A percentile compares a stretch with the other conserved stretches of the same genome.
These are phyloP conservation scores for Neopestalotiopsis sp. DNA, from an alignment of 2,329 filamentous ascomycete species.

Conservation along the genomic window DNA sequence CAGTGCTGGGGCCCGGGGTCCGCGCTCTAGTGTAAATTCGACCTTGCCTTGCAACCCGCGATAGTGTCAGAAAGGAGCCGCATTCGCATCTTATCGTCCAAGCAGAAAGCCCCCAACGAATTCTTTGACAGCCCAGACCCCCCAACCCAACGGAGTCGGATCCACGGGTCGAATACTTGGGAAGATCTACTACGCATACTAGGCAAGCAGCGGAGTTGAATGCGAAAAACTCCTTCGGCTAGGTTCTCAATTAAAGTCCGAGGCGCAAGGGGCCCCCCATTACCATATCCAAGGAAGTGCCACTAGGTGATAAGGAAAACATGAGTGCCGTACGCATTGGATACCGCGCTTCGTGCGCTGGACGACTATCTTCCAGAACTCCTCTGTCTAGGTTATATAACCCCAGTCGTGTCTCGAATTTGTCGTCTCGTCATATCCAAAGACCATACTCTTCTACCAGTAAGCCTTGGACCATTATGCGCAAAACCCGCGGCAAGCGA, in stretches of 20 bases:
- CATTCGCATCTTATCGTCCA: neutral
- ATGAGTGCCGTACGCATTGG: constrained; percentile 12
- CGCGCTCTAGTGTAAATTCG: constrained; percentile 1
- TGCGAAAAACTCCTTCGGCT: neutral
- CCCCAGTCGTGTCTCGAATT: neutral
- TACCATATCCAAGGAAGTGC: neutral
- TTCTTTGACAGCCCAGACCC: neutral
- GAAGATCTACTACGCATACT: neutral
- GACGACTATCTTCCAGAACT: neutral
- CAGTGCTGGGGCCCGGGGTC: neutral
- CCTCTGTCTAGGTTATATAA: neutral
- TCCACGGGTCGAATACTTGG: neutral
- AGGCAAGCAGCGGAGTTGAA: neutral
- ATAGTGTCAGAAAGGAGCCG: constrained; percentile 8
- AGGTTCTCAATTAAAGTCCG: constrained; percentile 7
- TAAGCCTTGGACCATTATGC: neutral
- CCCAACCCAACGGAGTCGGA: constrained; percentile 5
- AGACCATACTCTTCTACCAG: constrained; percentile 1
- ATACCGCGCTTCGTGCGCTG: constrained; percentile 8
- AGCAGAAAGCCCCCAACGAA: constrained; percentile 5
- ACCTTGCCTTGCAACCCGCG: neutral
- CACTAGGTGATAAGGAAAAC: constrained; percentile 4
- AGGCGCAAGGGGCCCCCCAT: neutral
- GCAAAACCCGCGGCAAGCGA: neutral
- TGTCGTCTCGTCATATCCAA: neutral